Percentiles rank a stretch among this genome's conserved stretches.
Evolutionary conservation across 345 rosid genomes (phyloP).

Genomic region (Boechera stricta): DNA sequence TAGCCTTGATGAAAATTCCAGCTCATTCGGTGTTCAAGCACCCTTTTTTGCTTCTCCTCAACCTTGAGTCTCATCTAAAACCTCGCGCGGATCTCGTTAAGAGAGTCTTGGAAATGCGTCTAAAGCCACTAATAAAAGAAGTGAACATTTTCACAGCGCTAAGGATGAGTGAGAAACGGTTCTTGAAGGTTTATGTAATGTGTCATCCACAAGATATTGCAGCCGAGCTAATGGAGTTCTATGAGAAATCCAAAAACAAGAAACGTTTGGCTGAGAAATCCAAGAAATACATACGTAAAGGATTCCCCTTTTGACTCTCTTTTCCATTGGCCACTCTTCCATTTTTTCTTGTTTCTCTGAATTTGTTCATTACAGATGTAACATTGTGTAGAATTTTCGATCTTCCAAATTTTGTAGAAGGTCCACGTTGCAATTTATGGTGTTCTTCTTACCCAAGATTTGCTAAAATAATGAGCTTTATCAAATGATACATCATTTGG

Average conservation of each 20-base stretch:
- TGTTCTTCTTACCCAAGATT: neutral
- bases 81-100: constrained; percentile 62
- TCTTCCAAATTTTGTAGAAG: neutral
- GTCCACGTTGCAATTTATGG: neutral
- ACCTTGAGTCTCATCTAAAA: constrained; percentile 63
- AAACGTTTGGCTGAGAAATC: constrained; percentile 73
- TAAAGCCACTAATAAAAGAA: constrained; percentile 47
- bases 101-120: constrained; percentile 68
- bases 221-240: constrained; percentile 61
- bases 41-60: constrained; percentile 61
- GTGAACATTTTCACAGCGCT: constrained; percentile 50
- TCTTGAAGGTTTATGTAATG: constrained; percentile 59
- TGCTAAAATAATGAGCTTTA: neutral
- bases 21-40: constrained; percentile 54
- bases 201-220: constrained; percentile 66
- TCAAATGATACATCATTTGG: neutral
- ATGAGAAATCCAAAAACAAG: constrained; percentile 50
- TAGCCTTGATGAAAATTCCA: constrained; percentile 68
- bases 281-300: constrained; percentile 52
- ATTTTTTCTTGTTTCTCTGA: neutral
- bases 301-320: constrained; percentile 68
- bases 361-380: constrained; percentile 5
- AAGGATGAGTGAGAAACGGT: constrained; percentile 71
- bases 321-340: neutral
- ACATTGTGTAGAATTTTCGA: neutral